phyloP scores from a whole-genome alignment of 2,329 filamentous ascomycete genomes.

The Metarhizium sp. region DNA sequence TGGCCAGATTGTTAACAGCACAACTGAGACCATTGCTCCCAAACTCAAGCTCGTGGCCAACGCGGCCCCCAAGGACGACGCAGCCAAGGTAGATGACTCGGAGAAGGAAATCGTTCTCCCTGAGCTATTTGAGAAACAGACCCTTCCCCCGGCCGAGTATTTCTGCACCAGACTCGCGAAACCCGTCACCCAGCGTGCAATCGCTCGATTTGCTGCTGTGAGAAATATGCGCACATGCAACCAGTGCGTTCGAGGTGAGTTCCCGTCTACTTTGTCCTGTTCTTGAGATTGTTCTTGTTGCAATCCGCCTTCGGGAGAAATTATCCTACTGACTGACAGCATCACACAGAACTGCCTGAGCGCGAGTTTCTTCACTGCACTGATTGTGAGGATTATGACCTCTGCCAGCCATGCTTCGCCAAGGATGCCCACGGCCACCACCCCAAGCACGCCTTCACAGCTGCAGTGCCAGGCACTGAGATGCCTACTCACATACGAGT shows the following conservation, averaged over 20 bases:
- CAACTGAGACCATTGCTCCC: constrained; percentile 68
- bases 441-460: constrained; percentile 70
- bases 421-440: constrained; percentile 79
- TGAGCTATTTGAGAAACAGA: neutral
- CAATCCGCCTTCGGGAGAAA: neutral
- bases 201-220: constrained; percentile 10
- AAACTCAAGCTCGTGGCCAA: constrained; percentile 36
- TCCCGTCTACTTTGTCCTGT: neutral
- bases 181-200: neutral
- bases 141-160: neutral
- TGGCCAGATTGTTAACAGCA: constrained; percentile 74
- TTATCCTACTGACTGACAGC: neutral
- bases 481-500: constrained; percentile 53
- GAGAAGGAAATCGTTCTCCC: neutral
- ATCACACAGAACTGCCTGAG: constrained; percentile 55
- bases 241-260: constrained; percentile 41
- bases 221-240: constrained; percentile 57
- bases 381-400: constrained; percentile 80
- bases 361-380: constrained; percentile 77
- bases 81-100: neutral
- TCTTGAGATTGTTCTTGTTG: neutral
- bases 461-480: constrained; percentile 53
- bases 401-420: constrained; percentile 76
- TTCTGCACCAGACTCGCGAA: neutral
- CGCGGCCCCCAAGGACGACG: constrained; percentile 10